A percentile compares a stretch with the other conserved stretches of the same genome.
Evolutionary conservation across 768 basidiomycete species (phyloP).

Genomic region (Suillus decipiens): DNA sequence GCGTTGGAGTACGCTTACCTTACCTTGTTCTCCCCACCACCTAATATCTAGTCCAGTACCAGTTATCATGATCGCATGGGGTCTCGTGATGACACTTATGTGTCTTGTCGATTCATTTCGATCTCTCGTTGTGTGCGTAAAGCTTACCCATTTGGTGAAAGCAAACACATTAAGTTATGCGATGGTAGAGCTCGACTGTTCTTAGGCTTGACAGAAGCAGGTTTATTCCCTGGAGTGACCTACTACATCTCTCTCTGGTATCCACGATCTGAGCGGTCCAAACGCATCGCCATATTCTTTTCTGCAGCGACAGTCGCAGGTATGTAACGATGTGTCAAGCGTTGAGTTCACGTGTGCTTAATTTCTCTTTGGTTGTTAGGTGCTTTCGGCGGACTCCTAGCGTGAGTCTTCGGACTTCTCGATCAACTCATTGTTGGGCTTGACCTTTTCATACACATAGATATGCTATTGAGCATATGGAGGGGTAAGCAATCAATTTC

Average conservation of each 20-base stretch:
- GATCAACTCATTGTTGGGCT: neutral
- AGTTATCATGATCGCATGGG: constrained; percentile 41
- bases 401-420: constrained; percentile 31
- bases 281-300: constrained; percentile 64
- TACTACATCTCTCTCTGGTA: constrained; percentile 63
- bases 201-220: constrained; percentile 50
- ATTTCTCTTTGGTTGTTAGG: constrained; percentile 21
- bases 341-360: neutral
- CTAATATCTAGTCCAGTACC: constrained; percentile 34
- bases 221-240: constrained; percentile 42
- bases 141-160: neutral
- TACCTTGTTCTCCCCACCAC: neutral
- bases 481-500: constrained; percentile 28
- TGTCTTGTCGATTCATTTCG: constrained; percentile 37
- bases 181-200: constrained; percentile 39
- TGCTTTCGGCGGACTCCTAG: constrained; percentile 50
- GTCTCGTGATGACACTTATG: constrained; percentile 41
- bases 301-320: constrained; percentile 60
- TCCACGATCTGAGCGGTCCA: constrained; percentile 55
- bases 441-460: constrained; percentile 18
- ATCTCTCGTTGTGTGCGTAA: constrained; percentile 33
- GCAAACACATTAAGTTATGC: neutral
- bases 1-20: constrained; percentile 33
- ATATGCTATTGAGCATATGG: constrained; percentile 35
- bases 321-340: constrained; percentile 8